These are phyloP conservation scores for Amylocarpus encephaloides DNA, from an alignment of 2,329 filamentous ascomycete genomes.

Conservation along the genomic window DNA sequence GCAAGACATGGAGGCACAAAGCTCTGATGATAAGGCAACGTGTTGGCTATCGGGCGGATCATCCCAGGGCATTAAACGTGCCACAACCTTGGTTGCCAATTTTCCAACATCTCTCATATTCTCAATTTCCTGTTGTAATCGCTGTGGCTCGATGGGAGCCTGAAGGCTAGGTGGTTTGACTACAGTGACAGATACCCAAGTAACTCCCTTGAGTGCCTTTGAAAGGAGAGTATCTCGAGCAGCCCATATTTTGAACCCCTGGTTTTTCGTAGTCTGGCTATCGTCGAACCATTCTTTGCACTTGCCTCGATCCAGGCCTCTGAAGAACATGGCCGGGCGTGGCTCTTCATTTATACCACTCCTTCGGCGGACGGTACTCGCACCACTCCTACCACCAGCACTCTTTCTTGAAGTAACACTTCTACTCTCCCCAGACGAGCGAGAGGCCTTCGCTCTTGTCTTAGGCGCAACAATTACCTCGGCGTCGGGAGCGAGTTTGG, in stretches of 20 bases:
- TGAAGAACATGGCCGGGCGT: slow-evolving; percentile 65
- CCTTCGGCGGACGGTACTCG: slow-evolving; percentile 58
- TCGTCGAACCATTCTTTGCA: slow-evolving; percentile 70
- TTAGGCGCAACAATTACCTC: slow-evolving; percentile 98
- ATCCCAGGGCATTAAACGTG: slow-evolving; percentile 71
- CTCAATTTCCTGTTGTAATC: slow-evolving; percentile 62
- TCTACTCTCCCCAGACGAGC: slow-evolving; percentile 63
- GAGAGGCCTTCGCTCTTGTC: slow-evolving; percentile 63
- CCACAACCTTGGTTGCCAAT: slow-evolving; percentile 63
- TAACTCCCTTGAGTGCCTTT: slow-evolving; percentile 67
- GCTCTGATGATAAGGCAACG: slow-evolving; percentile 66
- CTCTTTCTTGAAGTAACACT: slow-evolving; percentile 78
- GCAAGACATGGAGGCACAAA: slow-evolving; percentile 69
- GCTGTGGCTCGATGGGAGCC: slow-evolving; percentile 60
- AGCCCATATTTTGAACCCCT: slow-evolving; percentile 72
- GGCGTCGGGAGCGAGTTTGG: slow-evolving; percentile 87
- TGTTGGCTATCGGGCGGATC: slow-evolving; percentile 80
- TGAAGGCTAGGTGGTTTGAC: slow-evolving; percentile 75
- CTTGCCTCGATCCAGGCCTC: slow-evolving; percentile 66
- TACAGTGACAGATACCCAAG: slow-evolving; percentile 78
- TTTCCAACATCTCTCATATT: slow-evolving; percentile 50
- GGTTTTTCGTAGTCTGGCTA: slow-evolving; percentile 47
- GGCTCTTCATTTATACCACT: slow-evolving; percentile 59
- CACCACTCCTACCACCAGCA: slow-evolving; percentile 63
- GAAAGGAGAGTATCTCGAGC: slow-evolving; percentile 69